These are phyloP conservation scores for Botrytis porri DNA, from an alignment of 2,329 filamentous ascomycete genomes.

Conservation along the genomic window DNA sequence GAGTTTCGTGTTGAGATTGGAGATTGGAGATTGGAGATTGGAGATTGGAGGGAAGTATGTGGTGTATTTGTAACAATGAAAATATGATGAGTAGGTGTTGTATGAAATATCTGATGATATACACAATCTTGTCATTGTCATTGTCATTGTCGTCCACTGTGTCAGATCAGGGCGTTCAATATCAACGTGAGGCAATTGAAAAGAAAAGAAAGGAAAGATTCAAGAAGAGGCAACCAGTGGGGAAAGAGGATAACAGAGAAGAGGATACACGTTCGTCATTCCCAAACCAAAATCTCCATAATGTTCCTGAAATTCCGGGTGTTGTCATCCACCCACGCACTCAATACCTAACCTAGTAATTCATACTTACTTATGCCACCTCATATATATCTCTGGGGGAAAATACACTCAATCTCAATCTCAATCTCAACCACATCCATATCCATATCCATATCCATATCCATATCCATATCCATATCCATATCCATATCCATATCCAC, in stretches of 20 bases:
- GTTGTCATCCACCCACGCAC: neutral
- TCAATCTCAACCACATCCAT: neutral
- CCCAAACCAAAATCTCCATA: neutral
- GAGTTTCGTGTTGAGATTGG: too few relatives aligned
- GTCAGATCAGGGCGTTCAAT: neutral
- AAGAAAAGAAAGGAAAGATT: neutral
- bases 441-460: neutral
- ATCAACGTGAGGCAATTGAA: constrained; percentile 11
- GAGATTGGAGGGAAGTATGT: neutral
- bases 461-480: neutral
- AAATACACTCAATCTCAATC: neutral
- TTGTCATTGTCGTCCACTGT: neutral
- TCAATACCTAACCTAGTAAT: neutral
- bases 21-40: neutral
- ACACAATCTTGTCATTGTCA: neutral
- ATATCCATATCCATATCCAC: neutral
- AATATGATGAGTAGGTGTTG: neutral
- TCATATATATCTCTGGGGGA: constrained; percentile 1
- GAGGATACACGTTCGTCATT: neutral
- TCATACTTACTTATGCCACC: neutral
- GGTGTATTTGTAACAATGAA: neutral
- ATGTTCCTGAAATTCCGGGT: constrained; percentile 6
- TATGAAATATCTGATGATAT: neutral
- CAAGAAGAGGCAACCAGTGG: neutral
- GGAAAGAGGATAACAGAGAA: neutral